Conservation (phyloP, 345 rosid species). For the Geranium rotundifolium region DNA sequence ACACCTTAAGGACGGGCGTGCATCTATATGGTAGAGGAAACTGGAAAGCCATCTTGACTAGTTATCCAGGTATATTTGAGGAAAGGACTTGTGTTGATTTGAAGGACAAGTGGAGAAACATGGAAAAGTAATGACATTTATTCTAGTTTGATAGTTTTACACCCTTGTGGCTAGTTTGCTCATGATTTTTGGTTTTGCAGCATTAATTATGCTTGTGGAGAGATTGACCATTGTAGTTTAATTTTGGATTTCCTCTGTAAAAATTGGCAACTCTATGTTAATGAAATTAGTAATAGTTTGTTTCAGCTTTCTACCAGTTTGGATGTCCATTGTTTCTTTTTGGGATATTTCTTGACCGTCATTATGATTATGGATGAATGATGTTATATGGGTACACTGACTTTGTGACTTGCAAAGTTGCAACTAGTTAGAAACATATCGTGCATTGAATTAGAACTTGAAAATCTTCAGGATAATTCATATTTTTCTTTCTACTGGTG, state of each 20-base stretch:
- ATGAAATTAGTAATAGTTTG: too few species aligned
- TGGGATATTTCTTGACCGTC: background rate
- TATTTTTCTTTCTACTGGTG: background rate
- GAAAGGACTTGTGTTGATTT: slow-evolving; percentile 46
- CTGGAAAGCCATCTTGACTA: slow-evolving; percentile 35
- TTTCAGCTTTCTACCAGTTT: background rate
- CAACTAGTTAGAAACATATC: too few species aligned
- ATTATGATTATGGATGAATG: too few species aligned
- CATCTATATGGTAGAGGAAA: slow-evolving; percentile 34
- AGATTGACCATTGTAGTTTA: background rate
- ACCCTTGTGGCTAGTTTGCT: background rate
- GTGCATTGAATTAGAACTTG: background rate
- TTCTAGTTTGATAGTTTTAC: background rate
- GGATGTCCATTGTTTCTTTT: background rate
- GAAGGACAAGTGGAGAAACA: slow-evolving; percentile 66
- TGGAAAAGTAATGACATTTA: slow-evolving; percentile 18
- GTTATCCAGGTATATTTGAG: slow-evolving; percentile 11
- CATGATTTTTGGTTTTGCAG: background rate
- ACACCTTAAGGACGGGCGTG: slow-evolving; percentile 35
- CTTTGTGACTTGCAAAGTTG: background rate
- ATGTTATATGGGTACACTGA: too few species aligned
- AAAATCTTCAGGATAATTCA: background rate
- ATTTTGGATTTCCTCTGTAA: background rate
- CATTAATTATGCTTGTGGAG: background rate
- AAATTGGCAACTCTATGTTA: background rate